Evolutionary conservation across 352 stramenopile genomes (phyloP), one percentile per base, ranked within the genome.

Genomic region (Globisporangium yorkense): DNA sequence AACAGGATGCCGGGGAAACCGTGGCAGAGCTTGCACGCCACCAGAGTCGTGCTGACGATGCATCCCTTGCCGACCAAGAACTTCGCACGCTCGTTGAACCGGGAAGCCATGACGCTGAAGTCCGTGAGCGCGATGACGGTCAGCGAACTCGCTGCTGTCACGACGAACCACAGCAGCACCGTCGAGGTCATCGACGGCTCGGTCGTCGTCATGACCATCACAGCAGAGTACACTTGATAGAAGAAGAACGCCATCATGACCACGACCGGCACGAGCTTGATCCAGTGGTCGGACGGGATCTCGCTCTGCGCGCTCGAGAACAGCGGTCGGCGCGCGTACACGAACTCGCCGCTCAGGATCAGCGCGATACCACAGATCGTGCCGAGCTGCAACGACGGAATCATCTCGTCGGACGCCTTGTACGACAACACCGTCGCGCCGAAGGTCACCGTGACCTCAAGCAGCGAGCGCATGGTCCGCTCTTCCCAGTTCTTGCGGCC

Each of bases 301-400:
- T 77, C 71, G 24, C 80, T 67, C 16, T 70, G 67, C 18, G 62
- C 54, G 12, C 77, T 60, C 2, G 65, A 49, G 12, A 74, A 56
- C 29, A 70, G 53, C 21, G 59, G 59, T 12, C 60, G 54, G 12
- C 57, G 62, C 18, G 62, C 76, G 4, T 63, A 70, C 24, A 83
- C 50, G 20, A 80, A 57, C 47, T 94, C 82, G 13, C 75, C 71
- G 6, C 59, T 67, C 3, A 91, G 57, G 31, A 94, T 87, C 31
- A 88, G 50, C 8, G 77, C 54, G 0, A 83, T 70, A 2, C 78
- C 80, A 39, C 72, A 84, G 33, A 84, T 69, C 10, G 82, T 92
- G 33, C 84, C 84, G 5, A 90, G 56, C 61, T 94, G 84, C 16
- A 92, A 59, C n/a, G 82, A 85, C 31, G 75, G 55, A 7, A 90